These are phyloP conservation scores for Tilletiaria anomala DNA, from an alignment of 1,284 basidiomycete species.

Conservation along the genomic window DNA sequence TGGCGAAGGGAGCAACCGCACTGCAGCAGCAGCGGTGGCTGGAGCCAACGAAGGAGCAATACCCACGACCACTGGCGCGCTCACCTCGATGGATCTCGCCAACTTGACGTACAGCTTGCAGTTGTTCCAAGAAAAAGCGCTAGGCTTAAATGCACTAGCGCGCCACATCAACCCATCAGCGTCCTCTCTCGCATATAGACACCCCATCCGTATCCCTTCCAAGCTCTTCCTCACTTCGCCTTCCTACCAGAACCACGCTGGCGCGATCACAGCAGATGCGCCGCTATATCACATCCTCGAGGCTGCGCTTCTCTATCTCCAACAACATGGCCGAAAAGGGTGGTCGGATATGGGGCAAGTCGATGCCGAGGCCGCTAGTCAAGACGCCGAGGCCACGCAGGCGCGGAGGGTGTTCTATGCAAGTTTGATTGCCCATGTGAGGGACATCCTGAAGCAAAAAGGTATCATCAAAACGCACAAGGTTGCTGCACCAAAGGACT, in stretches of 20 bases:
- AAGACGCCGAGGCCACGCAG: too few species aligned
- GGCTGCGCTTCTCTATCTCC: not conserved
- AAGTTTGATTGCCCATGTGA: not conserved
- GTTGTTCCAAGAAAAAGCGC: constrained; percentile 25
- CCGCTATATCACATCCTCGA: not conserved
- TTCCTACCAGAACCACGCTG: constrained; percentile 12
- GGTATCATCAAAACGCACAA: not conserved
- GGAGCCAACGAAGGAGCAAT: too few species aligned
- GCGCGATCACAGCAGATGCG: not conserved
- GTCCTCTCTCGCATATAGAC: constrained; percentile 6
- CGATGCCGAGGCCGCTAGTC: too few species aligned
- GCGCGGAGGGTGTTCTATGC: not conserved
- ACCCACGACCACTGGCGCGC: not conserved
- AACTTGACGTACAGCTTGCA: constrained; percentile 16
- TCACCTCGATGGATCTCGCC: constrained; percentile 6
- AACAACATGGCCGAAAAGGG: not conserved
- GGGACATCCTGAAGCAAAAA: not conserved
- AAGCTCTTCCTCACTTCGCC: constrained; percentile 19
- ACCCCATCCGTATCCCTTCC: constrained; percentile 29
- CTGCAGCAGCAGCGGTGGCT: too few species aligned
- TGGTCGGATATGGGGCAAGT: not conserved
- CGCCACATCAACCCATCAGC: constrained; percentile 17
- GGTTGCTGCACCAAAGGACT: not conserved
- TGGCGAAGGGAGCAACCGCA: too few species aligned
- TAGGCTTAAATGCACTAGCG: constrained; percentile 19